These are phyloP conservation scores for Pseudogymnoascus destructans DNA, from an alignment of 2,329 filamentous ascomycete species.

Conservation along the genomic window DNA sequence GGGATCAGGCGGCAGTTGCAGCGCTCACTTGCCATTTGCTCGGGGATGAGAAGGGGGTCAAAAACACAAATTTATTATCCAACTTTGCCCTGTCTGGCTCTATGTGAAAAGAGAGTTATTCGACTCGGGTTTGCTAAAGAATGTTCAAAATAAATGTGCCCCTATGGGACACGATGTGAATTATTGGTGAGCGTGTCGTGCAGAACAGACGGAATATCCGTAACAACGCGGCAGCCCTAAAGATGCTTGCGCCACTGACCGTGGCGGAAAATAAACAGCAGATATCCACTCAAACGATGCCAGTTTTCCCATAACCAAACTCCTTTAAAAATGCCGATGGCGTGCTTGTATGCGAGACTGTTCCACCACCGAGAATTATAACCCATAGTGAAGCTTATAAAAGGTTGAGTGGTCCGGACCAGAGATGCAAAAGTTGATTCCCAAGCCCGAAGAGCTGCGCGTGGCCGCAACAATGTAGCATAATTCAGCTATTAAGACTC, in stretches of 20 bases:
- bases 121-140: neutral
- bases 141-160: constrained; percentile 1
- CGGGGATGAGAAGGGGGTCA: neutral
- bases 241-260: neutral
- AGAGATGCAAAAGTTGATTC: neutral
- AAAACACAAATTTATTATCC: constrained; percentile 5
- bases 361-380: neutral
- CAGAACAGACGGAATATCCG: neutral
- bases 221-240: neutral
- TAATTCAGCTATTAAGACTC: neutral
- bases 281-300: neutral
- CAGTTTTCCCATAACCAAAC: constrained; percentile 2
- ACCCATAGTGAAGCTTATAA: neutral
- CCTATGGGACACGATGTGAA: neutral
- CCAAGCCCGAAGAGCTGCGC: neutral
- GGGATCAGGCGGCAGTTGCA: neutral
- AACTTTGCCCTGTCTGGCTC: neutral
- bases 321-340: neutral
- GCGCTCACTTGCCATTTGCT: neutral
- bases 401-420: neutral
- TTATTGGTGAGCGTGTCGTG: neutral
- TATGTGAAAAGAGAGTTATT: constrained; percentile 2
- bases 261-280: neutral
- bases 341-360: neutral
- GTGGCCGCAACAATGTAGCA: neutral